Conservation (phyloP, 208 protist species). For the Tritrichomonas musculus region DNA sequence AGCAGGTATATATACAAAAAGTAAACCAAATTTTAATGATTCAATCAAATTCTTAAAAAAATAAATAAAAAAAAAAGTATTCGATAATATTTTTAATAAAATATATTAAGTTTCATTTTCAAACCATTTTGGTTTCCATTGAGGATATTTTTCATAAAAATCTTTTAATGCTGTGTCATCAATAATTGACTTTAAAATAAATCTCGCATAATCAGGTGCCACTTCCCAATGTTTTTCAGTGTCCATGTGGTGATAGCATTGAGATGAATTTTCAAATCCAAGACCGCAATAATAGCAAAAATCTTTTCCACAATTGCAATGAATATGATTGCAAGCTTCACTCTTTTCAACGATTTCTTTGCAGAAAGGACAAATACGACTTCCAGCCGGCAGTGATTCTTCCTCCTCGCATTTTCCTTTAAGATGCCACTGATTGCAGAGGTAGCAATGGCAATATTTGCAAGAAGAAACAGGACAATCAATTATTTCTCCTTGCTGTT, state of each 20-base stretch:
- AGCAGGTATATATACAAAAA: too few species aligned
- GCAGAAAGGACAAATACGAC: not conserved
- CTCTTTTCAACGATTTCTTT: not conserved
- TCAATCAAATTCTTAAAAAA: too few species aligned
- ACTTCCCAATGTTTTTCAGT: not conserved
- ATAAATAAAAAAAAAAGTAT: too few species aligned
- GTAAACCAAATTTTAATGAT: too few species aligned
- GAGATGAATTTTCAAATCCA: not conserved
- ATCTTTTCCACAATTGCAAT: not conserved
- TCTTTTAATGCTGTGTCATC: not conserved
- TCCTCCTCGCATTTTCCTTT: not conserved
- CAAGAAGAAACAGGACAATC: not conserved
- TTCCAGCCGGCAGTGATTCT: not conserved
- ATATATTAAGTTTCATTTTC: too few species aligned
- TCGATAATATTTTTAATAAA: too few species aligned
- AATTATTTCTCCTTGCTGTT: not conserved
- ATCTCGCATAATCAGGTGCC: not conserved
- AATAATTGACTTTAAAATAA: not conserved
- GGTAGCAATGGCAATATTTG: not conserved
- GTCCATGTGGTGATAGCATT: not conserved
- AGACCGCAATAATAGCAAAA: too few species aligned
- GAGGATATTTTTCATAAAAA: not conserved
- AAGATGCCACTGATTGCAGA: not conserved
- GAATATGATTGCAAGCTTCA: not conserved
- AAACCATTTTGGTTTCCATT: not conserved